Percentiles rank a stretch among this genome's conserved stretches.
Conservation (phyloP, 2,329 filamentous ascomycete genomes). For the Xylariaceae sp. region DNA sequence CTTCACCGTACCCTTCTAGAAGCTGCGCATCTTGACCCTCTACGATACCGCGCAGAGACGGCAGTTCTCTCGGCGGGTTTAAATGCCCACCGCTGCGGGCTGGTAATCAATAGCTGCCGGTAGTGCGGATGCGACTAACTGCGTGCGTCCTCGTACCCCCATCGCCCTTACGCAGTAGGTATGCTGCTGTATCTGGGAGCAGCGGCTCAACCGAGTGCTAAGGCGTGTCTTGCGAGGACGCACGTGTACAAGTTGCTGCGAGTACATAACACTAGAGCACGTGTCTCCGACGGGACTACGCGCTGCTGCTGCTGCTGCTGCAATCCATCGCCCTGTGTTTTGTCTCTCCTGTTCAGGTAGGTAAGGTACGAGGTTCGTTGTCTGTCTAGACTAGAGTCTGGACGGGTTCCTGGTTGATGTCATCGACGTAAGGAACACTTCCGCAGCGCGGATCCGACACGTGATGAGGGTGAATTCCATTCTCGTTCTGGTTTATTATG, state of each 20-base stretch:
- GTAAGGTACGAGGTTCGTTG: background rate
- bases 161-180: too few relatives aligned
- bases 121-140: background rate
- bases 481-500: background rate
- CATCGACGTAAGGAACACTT: background rate
- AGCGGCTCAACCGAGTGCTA: background rate
- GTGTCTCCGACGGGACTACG: background rate
- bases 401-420: background rate
- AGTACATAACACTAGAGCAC: background rate
- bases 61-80: background rate
- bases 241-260: background rate
- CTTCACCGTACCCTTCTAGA: slow-evolving; percentile 4
- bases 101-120: background rate
- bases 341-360: background rate
- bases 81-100: background rate
- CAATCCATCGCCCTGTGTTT: background rate
- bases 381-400: background rate
- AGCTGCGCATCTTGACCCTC: background rate
- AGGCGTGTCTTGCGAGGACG: background rate
- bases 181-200: background rate
- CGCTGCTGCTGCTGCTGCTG: background rate
- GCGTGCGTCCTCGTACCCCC: background rate
- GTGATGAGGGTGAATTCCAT: background rate
- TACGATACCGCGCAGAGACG: too few relatives aligned
- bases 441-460: background rate